Evolutionary conservation across 2,329 filamentous ascomycete species (phyloP).

Genomic region (Calonectria hawksworthii): DNA sequence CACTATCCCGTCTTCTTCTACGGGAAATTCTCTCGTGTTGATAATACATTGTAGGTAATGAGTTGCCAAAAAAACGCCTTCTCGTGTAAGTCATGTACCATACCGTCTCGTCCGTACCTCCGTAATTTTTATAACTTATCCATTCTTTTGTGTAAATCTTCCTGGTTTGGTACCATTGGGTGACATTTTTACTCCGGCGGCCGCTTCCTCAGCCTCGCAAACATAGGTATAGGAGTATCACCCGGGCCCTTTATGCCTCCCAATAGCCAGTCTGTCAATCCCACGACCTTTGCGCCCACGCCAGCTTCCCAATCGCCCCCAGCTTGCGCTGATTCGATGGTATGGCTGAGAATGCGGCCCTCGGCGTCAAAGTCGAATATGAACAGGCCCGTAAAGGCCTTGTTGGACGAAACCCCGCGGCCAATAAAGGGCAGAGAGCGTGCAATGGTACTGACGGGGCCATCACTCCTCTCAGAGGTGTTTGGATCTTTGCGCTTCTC

Average conservation of each 20-base stretch:
- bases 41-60: conserved; percentile 23
- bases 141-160: not conserved
- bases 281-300: conserved; percentile 86
- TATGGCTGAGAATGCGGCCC: conserved; percentile 87
- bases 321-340: conserved; percentile 93
- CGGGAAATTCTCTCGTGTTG: not conserved
- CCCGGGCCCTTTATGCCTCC: conserved; percentile 72
- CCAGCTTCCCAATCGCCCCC: conserved; percentile 86
- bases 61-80: conserved; percentile 27
- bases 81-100: conserved; percentile 23
- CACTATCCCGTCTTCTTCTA: conserved; percentile 32
- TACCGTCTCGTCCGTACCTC: not conserved
- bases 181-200: conserved; percentile 30
- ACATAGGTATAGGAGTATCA: conserved; percentile 53
- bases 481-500: conserved; percentile 52
- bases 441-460: conserved; percentile 57
- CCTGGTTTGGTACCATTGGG: not conserved
- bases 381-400: conserved; percentile 91
- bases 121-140: not conserved
- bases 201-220: conserved; percentile 48
- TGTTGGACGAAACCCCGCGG: conserved; percentile 65
- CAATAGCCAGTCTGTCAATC: conserved; percentile 93
- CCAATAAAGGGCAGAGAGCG: conserved; percentile 57
- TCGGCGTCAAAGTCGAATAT: conserved; percentile 95
- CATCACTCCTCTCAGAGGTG: not conserved